Conservation (phyloP, 768 basidiomycete species). For the Russula emetica region DNA sequence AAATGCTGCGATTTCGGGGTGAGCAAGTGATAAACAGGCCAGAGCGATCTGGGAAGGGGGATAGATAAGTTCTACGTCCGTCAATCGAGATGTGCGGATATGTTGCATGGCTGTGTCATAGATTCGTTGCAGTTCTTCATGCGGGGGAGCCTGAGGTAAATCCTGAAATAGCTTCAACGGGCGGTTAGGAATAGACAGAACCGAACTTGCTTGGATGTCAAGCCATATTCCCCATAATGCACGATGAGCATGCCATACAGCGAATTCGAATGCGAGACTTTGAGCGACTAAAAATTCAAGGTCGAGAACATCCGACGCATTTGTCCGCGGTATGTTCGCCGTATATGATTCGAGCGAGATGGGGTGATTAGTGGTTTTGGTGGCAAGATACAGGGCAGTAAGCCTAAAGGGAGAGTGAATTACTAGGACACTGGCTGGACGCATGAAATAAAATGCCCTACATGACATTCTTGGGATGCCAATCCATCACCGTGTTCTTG, state of each 20-base stretch:
- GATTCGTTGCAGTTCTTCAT: conserved; percentile 47
- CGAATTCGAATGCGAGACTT: conserved; percentile 90
- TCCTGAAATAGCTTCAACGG: conserved; percentile 41
- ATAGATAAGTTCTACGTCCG: conserved; percentile 88
- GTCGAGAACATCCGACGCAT: conserved; percentile 80
- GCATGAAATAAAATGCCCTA: conserved; percentile 38
- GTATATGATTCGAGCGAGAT: conserved; percentile 86
- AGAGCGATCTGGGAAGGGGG: conserved; percentile 92
- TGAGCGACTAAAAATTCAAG: conserved; percentile 96
- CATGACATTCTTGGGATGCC: conserved; percentile 99
- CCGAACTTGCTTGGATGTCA: conserved; percentile 84
- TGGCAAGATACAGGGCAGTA: conserved; percentile 89
- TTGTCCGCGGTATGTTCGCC: conserved; percentile 74
- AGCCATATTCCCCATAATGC: conserved; percentile 87
- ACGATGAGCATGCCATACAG: conserved; percentile 86
- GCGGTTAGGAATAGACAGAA: conserved; percentile 20
- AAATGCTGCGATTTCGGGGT: conserved; percentile 52
- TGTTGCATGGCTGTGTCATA: conserved; percentile 65
- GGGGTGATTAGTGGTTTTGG: conserved; percentile 95
- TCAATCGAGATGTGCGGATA: conserved; percentile 77
- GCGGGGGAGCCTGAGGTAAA: conserved; percentile 46
- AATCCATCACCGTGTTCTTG: conserved; percentile 98
- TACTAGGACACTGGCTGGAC: background rate
- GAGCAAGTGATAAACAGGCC: conserved; percentile 64
- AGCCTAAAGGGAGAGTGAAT: conserved; percentile 52